Conservation (phyloP, 2,329 filamentous ascomycete genomes). For the Zymoseptoria ardabiliae region DNA sequence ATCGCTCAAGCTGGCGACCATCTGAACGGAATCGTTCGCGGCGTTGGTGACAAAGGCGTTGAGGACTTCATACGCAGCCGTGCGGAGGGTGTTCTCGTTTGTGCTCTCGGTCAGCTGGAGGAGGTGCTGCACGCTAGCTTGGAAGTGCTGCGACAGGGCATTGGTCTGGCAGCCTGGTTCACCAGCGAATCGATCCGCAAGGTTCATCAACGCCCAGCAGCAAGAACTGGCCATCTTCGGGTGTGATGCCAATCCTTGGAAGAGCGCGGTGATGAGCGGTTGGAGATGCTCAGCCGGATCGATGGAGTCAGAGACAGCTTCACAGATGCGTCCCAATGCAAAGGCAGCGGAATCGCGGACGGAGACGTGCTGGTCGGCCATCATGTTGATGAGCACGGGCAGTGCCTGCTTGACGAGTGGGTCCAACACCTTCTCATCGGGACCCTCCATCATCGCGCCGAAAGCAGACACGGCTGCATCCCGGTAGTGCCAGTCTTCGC, state of each 20-base stretch:
- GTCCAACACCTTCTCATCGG: constrained; percentile 83
- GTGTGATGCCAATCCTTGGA: constrained; percentile 80
- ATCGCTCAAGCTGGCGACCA: constrained; percentile 75
- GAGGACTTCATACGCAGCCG: constrained; percentile 93
- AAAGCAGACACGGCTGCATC: constrained; percentile 97
- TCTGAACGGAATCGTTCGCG: constrained; percentile 72
- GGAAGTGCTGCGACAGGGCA: constrained; percentile 83
- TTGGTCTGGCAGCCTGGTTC: constrained; percentile 74
- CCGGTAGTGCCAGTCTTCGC: constrained; percentile 88
- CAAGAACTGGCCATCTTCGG: constrained; percentile 97
- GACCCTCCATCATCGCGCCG: constrained; percentile 97
- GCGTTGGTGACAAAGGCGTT: constrained; percentile 90
- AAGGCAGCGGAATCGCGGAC: constrained; percentile 96
- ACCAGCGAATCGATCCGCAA: constrained; percentile 90
- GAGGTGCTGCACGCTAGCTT: constrained; percentile 79
- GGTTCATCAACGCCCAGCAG: constrained; percentile 98
- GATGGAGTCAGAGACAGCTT: constrained; percentile 85
- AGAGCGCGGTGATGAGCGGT: constrained; percentile 77
- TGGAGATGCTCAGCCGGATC: constrained; percentile 78
- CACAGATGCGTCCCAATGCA: constrained; percentile 89
- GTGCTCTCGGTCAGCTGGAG: constrained; percentile 81
- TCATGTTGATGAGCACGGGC: constrained; percentile 85
- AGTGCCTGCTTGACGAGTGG: constrained; percentile 94
- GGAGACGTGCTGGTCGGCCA: constrained; percentile 78
- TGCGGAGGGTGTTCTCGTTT: constrained; percentile 81